These are phyloP conservation scores for Leptographium radiaticola DNA, from an alignment of 2,329 filamentous ascomycete genomes.

Conservation along the genomic window DNA sequence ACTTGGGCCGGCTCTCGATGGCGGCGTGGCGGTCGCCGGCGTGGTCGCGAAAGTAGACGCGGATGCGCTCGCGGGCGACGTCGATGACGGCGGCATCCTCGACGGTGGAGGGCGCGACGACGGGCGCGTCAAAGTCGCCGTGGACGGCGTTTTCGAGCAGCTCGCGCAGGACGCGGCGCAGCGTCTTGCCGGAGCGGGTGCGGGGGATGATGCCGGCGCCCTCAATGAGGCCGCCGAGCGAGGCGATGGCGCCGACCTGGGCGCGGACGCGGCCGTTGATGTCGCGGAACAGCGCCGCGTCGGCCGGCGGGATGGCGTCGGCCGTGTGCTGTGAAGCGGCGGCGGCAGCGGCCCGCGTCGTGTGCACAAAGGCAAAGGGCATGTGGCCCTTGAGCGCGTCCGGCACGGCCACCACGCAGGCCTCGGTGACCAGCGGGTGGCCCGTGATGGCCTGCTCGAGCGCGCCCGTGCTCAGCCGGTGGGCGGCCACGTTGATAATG, in stretches of 20 bases:
- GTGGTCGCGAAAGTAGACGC: slow-evolving; percentile 57
- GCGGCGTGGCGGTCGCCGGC: slow-evolving; percentile 25
- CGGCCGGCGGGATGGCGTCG: slow-evolving; percentile 36
- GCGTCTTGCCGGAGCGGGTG: slow-evolving; percentile 82
- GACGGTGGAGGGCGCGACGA: slow-evolving; percentile 70
- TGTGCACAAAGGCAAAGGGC: slow-evolving; percentile 76
- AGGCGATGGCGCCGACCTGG: slow-evolving; percentile 80
- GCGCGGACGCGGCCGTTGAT: slow-evolving; percentile 60
- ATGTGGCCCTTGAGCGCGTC: slow-evolving; percentile 81
- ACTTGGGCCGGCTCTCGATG: slow-evolving; percentile 35
- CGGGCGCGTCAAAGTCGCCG: slow-evolving; percentile 57
- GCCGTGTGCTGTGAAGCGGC: slow-evolving; percentile 23
- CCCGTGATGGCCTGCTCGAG: slow-evolving; percentile 86
- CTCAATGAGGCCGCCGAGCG: slow-evolving; percentile 73
- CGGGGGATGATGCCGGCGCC: slow-evolving; percentile 81
- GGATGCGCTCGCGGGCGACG: slow-evolving; percentile 56
- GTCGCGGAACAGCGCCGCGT: slow-evolving; percentile 35
- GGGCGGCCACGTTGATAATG: slow-evolving; percentile 90
- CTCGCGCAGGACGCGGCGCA: slow-evolving; percentile 70
- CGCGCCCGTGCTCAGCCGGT: slow-evolving; percentile 74
- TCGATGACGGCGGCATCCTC: slow-evolving; percentile 68
- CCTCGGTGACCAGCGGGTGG: slow-evolving; percentile 68
- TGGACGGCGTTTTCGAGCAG: slow-evolving; percentile 70
- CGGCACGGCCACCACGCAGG: slow-evolving; percentile 74
- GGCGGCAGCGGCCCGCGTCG: slow-evolving; percentile 19